Percentiles rank a stretch among this genome's conserved stretches.
phyloP scores from a whole-genome alignment of 2,329 filamentous ascomycete genomes.

The Pezizomycotina sp. region DNA sequence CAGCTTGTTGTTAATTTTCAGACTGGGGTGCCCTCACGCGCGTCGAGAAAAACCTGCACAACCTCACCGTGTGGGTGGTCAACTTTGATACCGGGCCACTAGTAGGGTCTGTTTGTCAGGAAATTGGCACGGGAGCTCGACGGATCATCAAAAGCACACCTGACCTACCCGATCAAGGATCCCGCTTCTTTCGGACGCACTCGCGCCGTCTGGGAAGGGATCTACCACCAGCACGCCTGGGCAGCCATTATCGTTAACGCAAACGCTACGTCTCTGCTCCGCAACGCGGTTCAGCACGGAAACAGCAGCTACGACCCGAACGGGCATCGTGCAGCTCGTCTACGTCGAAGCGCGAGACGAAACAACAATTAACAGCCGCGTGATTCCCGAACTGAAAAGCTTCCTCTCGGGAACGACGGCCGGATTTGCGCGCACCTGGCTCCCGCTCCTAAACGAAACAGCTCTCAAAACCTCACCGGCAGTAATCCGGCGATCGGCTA shows the following conservation, averaged over 20 bases:
- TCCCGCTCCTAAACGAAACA: constrained; percentile 30
- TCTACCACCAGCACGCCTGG: constrained; percentile 44
- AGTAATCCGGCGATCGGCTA: constrained; percentile 42
- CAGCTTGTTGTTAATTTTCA: neutral
- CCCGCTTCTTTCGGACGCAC: constrained; percentile 40
- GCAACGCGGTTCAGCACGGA: constrained; percentile 37
- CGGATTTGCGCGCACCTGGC: constrained; percentile 36
- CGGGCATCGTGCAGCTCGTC: constrained; percentile 41
- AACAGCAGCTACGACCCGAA: constrained; percentile 45
- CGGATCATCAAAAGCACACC: constrained; percentile 28
- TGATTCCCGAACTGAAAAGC: constrained; percentile 36
- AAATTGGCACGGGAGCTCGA: constrained; percentile 33
- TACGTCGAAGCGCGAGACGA: constrained; percentile 42
- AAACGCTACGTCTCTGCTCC: constrained; percentile 44
- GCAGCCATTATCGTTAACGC: constrained; percentile 46
- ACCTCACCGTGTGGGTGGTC: constrained; percentile 41
- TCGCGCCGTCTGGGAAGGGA: constrained; percentile 39
- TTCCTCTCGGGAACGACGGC: constrained; percentile 35
- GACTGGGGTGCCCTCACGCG: constrained; percentile 43
- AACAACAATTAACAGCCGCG: constrained; percentile 38
- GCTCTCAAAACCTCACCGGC: constrained; percentile 37
- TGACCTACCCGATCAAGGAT: constrained; percentile 37
- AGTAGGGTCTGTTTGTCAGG: constrained; percentile 42
- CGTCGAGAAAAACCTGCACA: constrained; percentile 35
- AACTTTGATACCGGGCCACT: constrained; percentile 44